Evolutionary conservation across 345 rosid species (phyloP), one percentile per base, ranked within the genome.

Genomic region (Draba incana): DNA sequence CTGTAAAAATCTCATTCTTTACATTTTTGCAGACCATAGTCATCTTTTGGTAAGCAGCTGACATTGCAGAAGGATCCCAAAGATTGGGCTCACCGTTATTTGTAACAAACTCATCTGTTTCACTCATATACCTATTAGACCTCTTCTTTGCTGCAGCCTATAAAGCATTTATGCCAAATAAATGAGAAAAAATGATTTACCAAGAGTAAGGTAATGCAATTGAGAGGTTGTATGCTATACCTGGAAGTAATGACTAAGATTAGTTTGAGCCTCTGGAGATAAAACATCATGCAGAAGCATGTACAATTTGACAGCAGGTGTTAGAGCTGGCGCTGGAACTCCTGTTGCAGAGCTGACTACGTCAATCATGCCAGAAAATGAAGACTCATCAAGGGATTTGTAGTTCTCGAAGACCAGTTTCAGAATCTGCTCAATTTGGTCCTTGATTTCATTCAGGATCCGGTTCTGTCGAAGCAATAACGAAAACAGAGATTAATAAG

Each of bases 371-470:
- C 99, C 99, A 14, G 93, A 84, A 45, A 80, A 70, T 56, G 86
- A 69, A 38, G 98, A 84, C 71, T 94, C 99, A 54, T 91, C 97
- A 53, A 94, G 92, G 20, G 97, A 89, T 72, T 94, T 94, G 77
- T 94, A 94, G 76, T 91, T 94, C 84, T 87, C 95, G 69, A 91
- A 94, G 72, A 80, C 92, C 61, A 84, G 71, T 62, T 96, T 80
- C 67, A 94, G 93, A 67, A 89, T 85, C 74, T 94, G 99, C 79
- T 91, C 96, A n/a, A 94, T 87, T 83, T 94, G 96, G 75, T 94
- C 98, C 78, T 82, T 91, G 75, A 84, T 86, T 79, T 88, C 99
- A 75, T 91, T 95, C 75, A 89, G 66, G 47, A 94, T 84, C 56
- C 99, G 95, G 24, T 94, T 94, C 99, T 94, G 82, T 62, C 57